These are phyloP conservation scores for Aspergillus quadricinctus DNA, from an alignment of 2,329 filamentous ascomycete species.

Conservation along the genomic window DNA sequence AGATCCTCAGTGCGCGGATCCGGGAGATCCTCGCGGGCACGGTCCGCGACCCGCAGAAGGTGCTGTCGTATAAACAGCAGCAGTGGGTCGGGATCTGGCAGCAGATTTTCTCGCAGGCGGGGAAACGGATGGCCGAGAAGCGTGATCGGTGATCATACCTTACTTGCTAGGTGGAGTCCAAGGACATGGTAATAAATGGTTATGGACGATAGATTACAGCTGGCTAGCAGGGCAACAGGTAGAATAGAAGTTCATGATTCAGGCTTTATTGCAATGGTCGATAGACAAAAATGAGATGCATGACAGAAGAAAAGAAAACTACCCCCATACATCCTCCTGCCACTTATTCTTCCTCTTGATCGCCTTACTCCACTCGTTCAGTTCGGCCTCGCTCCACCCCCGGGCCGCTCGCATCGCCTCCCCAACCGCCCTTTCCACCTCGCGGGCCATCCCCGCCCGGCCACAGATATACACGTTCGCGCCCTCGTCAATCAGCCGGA, in stretches of 20 bases:
- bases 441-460: conserved; percentile 35
- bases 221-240: background rate
- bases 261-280: no score
- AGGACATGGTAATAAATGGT: background rate
- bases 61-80: conserved; percentile 58
- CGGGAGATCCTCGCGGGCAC: conserved; percentile 69
- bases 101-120: conserved; percentile 54
- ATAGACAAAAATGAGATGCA: no score
- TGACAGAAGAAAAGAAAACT: background rate
- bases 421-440: conserved; percentile 39
- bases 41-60: conserved; percentile 50
- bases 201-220: background rate
- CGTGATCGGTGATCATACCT: background rate
- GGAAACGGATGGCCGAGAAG: conserved; percentile 13
- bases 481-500: conserved; percentile 33
- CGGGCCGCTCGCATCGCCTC: conserved; percentile 32
- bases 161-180: background rate
- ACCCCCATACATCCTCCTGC: conserved; percentile 51
- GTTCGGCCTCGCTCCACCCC: conserved; percentile 37
- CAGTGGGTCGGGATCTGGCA: conserved; percentile 74
- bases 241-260: background rate
- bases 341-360: conserved; percentile 50
- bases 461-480: conserved; percentile 42
- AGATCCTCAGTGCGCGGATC: conserved; percentile 68
- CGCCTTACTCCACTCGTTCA: conserved; percentile 45